Evolutionary conservation across 495 filamentous ascomycete species (phyloP).

Genomic region (Jackrogersella minutella): DNA sequence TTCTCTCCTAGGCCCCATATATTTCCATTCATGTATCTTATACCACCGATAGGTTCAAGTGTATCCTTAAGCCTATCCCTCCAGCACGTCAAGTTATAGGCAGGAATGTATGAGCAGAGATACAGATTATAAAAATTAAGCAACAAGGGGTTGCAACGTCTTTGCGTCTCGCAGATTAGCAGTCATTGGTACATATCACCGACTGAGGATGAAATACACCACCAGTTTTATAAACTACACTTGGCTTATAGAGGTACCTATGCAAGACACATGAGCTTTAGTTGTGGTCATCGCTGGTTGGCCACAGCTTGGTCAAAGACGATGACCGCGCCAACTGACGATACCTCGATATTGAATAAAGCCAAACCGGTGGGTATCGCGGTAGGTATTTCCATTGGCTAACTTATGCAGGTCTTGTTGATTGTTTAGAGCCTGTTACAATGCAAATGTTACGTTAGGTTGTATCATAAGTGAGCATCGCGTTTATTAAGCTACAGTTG

Average conservation of each 20-base stretch:
- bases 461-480: not conserved
- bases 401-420: not conserved
- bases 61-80: not conserved
- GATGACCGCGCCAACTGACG: constrained; percentile 7
- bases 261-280: constrained; percentile 13
- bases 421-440: too few species aligned
- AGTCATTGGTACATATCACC: not conserved
- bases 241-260: constrained; percentile 18
- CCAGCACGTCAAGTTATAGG: too few species aligned
- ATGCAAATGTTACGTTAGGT: not conserved
- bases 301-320: constrained; percentile 3
- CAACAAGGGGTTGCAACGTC: not conserved
- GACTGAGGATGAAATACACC: not conserved
- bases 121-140: too few species aligned
- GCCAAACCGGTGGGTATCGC: constrained; percentile 30
- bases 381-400: constrained; percentile 30
- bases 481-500: not conserved
- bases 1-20: too few species aligned
- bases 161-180: not conserved
- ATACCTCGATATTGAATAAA: constrained; percentile 14
- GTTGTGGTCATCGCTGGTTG: constrained; percentile 29
- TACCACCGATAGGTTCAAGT: not conserved
- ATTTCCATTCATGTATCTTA: too few species aligned
- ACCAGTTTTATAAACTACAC: not conserved
- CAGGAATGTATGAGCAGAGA: too few species aligned